Evolutionary conservation across 257 asterid genomes (phyloP).

Genomic region (Solanum sparsipilum): DNA sequence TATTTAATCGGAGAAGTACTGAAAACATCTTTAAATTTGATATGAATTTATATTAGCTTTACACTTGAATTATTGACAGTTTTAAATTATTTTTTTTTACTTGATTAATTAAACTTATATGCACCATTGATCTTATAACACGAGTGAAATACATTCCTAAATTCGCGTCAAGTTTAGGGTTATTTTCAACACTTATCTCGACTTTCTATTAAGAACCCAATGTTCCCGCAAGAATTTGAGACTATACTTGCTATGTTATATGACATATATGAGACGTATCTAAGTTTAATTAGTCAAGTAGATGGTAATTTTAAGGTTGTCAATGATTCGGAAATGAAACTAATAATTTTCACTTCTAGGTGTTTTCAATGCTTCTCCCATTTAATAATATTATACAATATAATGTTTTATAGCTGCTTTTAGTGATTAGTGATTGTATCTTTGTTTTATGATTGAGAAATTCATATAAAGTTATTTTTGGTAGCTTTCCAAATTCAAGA

Average conservation of each 20-base stretch:
- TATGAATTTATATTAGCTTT: no score
- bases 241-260: background rate
- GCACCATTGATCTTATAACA: no score
- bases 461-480: background rate
- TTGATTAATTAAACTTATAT: no score
- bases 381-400: no score
- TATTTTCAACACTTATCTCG: background rate
- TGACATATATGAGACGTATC: background rate
- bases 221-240: background rate
- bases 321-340: no score
- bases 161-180: background rate
- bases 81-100: accelerated
- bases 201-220: no score
- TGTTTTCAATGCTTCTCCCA: no score
- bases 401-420: no score
- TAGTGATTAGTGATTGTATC: background rate
- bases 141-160: background rate
- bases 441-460: background rate
- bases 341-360: background rate
- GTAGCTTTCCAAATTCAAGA: background rate
- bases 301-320: no score
- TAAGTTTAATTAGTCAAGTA: background rate
- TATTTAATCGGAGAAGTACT: background rate
- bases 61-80: no score
- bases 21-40: no score